These are phyloP conservation scores for Cladosporium austrohemisphaericum DNA, from an alignment of 2,329 filamentous ascomycete genomes.

Conservation along the genomic window DNA sequence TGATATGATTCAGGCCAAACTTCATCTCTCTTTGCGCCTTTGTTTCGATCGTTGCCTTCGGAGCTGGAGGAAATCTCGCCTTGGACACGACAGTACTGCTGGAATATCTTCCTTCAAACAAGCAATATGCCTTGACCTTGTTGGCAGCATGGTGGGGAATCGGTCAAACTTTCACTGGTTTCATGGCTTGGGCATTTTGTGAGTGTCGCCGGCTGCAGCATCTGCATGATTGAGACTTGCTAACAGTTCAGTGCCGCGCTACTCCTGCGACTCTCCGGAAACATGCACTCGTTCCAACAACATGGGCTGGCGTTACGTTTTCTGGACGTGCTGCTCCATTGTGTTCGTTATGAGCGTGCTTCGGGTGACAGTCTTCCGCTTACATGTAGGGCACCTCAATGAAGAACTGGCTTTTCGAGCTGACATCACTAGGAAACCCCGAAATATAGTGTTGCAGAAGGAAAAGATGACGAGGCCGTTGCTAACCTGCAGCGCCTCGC, in stretches of 20 bases:
- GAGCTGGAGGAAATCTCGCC: slow-evolving; percentile 29
- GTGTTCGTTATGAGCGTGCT: slow-evolving; percentile 23
- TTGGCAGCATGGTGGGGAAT: slow-evolving; percentile 27
- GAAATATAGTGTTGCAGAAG: slow-evolving; percentile 25
- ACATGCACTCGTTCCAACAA: slow-evolving; percentile 19
- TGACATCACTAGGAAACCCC: slow-evolving; percentile 20
- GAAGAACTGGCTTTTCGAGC: no score
- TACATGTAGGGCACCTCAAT: slow-evolving; percentile 13
- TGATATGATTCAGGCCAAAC: slow-evolving; percentile 18
- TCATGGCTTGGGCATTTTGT: slow-evolving; percentile 42
- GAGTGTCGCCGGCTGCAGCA: slow-evolving; percentile 3
- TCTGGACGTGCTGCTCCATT: slow-evolving; percentile 23
- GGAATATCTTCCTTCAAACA: slow-evolving; percentile 24
- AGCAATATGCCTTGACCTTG: slow-evolving; percentile 27
- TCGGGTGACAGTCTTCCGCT: slow-evolving; percentile 21
- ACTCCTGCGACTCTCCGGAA: slow-evolving; percentile 15
- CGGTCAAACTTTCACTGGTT: slow-evolving; percentile 25
- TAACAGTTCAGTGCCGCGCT: slow-evolving; percentile 34
- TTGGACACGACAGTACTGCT: slow-evolving; percentile 29
- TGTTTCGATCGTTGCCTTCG: slow-evolving; percentile 25
- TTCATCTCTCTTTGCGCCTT: slow-evolving; percentile 26
- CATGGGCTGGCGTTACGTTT: slow-evolving; percentile 28
- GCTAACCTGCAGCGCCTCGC: slow-evolving; percentile 21
- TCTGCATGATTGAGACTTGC: slow-evolving; percentile 2
- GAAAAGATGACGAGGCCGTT: slow-evolving; percentile 24